Conservation (phyloP, 2,329 filamentous ascomycete species). For the Oidium heveae region DNA sequence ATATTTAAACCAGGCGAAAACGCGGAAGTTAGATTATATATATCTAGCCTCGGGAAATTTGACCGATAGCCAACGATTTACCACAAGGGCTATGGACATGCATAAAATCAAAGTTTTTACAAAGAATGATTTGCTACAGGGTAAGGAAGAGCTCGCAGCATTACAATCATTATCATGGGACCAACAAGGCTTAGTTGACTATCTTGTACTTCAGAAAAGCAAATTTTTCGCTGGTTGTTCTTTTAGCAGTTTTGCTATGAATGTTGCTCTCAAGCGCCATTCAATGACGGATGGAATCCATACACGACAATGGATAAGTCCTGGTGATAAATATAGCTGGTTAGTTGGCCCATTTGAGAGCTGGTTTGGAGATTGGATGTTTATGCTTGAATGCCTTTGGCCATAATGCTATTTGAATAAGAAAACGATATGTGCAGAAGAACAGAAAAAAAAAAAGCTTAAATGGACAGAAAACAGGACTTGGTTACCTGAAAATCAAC, state of each 20-base stretch:
- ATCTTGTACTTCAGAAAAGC: conserved; percentile 21
- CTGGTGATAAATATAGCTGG: conserved; percentile 19
- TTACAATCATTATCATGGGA: conserved; percentile 20
- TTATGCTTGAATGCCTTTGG: conserved; percentile 16
- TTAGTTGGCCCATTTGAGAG: conserved; percentile 20
- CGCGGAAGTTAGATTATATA: conserved; percentile 15
- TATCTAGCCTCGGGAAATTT: conserved; percentile 23
- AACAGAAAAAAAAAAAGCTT: not conserved
- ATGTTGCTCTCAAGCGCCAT: conserved; percentile 21
- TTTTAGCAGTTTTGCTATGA: conserved; percentile 23
- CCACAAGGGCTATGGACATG: conserved; percentile 13
- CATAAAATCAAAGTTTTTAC: conserved; percentile 17
- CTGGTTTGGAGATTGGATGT: conserved; percentile 24
- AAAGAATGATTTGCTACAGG: conserved; percentile 19
- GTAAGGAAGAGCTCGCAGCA: conserved; percentile 12
- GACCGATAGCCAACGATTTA: conserved; percentile 18
- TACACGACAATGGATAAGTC: conserved; percentile 19
- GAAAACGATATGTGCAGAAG: not conserved
- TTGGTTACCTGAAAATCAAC: too few relatives aligned
- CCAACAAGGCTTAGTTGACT: conserved; percentile 25
- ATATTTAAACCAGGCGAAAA: conserved; percentile 16
- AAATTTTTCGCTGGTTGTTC: conserved; percentile 21
- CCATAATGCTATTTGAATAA: conserved; percentile 5
- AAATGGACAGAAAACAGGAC: too few relatives aligned
- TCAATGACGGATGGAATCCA: conserved; percentile 14